A percentile compares a stretch with the other conserved stretches of the same genome.
These are phyloP conservation scores for Thielaviopsis euricoi DNA, from an alignment of 2,329 filamentous ascomycete genomes.

Conservation along the genomic window DNA sequence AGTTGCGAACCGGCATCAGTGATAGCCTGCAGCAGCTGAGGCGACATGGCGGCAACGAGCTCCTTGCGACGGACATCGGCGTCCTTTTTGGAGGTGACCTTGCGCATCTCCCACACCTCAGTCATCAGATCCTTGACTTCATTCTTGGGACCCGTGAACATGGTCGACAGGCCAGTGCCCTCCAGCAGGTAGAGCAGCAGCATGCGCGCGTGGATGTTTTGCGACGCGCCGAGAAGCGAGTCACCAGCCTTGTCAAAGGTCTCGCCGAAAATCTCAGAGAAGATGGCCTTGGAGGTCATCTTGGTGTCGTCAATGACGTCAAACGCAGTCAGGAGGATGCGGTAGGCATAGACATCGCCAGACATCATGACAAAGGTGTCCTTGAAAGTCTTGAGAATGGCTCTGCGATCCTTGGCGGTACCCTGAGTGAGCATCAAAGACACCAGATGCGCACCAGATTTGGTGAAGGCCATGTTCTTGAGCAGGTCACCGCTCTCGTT, in stretches of 20 bases:
- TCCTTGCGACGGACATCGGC: slow-evolving; percentile 59
- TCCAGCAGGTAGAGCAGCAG: slow-evolving; percentile 72
- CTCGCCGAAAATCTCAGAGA: slow-evolving; percentile 69
- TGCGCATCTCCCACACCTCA: slow-evolving; percentile 64
- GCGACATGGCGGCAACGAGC: slow-evolving; percentile 56
- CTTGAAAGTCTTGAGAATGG: slow-evolving; percentile 76
- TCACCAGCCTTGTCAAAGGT: slow-evolving; percentile 44
- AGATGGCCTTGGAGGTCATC: slow-evolving; percentile 67
- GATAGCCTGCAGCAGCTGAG: slow-evolving; percentile 59
- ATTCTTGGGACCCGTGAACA: slow-evolving; percentile 46
- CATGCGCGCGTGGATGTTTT: slow-evolving; percentile 46
- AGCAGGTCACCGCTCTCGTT: slow-evolving; percentile 81
- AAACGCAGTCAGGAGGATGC: slow-evolving; percentile 68
- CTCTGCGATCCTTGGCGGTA: slow-evolving; percentile 80
- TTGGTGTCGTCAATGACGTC: slow-evolving; percentile 94
- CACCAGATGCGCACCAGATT: slow-evolving; percentile 67
- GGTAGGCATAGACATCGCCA: slow-evolving; percentile 60
- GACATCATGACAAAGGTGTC: slow-evolving; percentile 78
- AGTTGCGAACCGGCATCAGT: slow-evolving; percentile 50
- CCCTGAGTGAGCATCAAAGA: slow-evolving; percentile 72
- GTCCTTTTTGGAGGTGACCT: slow-evolving; percentile 85
- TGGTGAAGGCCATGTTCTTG: slow-evolving; percentile 93
- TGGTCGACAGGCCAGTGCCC: slow-evolving; percentile 43
- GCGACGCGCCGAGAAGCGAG: slow-evolving; percentile 47
- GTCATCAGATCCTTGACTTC: slow-evolving; percentile 39